These are phyloP conservation scores for Excoecaria agallocha DNA, from an alignment of 345 rosid species.

Conservation along the genomic window DNA sequence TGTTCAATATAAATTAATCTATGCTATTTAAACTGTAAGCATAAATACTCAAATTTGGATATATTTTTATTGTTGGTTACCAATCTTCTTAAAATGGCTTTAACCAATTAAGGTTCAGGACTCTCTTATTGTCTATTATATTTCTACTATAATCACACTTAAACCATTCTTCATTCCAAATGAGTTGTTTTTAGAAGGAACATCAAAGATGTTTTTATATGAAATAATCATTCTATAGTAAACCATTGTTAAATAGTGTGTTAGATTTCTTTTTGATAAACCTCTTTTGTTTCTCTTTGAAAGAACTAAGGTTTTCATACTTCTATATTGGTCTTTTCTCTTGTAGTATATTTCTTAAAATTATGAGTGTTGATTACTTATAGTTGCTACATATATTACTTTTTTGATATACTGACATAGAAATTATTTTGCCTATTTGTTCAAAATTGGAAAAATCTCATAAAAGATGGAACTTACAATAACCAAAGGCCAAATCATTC, in stretches of 20 bases:
- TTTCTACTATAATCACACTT: background rate
- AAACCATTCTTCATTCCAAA: background rate
- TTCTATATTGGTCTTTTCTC: slow-evolving; percentile 5
- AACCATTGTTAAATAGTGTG: background rate
- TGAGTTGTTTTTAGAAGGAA: background rate
- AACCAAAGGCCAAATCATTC: slow-evolving; percentile 61
- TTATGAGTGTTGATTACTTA: slow-evolving; percentile 2
- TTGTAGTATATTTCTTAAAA: slow-evolving; percentile 3
- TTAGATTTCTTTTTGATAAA: background rate
- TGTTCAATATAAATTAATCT: too few species aligned
- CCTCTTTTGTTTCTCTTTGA: background rate
- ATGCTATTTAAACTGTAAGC: too few species aligned
- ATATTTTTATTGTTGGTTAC: background rate
- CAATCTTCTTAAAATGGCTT: background rate
- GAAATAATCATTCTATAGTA: background rate
- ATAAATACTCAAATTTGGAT: background rate
- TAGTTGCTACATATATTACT: background rate
- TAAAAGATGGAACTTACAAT: slow-evolving; percentile 65
- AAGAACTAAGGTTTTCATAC: background rate
- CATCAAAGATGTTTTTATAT: background rate
- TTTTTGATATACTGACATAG: background rate
- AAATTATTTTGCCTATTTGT: slow-evolving; percentile 16
- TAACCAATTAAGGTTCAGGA: background rate
- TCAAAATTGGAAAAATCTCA: slow-evolving; percentile 64
- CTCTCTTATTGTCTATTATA: too few species aligned